These are phyloP conservation scores for Mycena haematopus DNA, from an alignment of 768 basidiomycete genomes.

Conservation along the genomic window DNA sequence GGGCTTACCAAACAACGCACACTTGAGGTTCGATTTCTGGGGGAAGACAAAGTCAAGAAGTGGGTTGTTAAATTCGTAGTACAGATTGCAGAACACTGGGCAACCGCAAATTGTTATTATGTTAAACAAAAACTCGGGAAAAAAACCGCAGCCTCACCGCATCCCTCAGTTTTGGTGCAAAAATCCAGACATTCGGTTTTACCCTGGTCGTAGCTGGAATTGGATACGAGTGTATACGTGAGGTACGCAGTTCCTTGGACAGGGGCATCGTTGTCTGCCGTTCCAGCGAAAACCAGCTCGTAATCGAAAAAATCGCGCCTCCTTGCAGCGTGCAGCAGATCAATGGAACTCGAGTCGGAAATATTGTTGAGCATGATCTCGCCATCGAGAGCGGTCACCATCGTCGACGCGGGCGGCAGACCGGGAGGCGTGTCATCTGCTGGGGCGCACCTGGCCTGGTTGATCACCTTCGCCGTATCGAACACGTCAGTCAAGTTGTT, in stretches of 20 bases:
- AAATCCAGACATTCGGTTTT: constrained; percentile 25
- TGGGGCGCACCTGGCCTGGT: constrained; percentile 28
- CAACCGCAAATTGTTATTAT: neutral
- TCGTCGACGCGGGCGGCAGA: constrained; percentile 22
- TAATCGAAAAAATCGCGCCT: constrained; percentile 24
- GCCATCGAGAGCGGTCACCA: constrained; percentile 32
- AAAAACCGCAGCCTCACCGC: constrained; percentile 24
- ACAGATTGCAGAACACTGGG: constrained; percentile 31
- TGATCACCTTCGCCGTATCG: constrained; percentile 24
- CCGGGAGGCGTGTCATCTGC: constrained; percentile 26
- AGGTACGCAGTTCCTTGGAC: constrained; percentile 31
- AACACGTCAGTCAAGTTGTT: constrained; percentile 24
- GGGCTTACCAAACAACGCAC: constrained; percentile 26
- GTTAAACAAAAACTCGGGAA: neutral
- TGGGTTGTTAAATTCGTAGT: constrained; percentile 31
- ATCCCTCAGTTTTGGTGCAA: constrained; percentile 28
- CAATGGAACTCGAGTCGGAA: constrained; percentile 8
- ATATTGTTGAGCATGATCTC: constrained; percentile 14
- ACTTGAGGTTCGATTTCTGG: constrained; percentile 32
- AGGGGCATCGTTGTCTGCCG: constrained; percentile 23
- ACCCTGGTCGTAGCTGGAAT: constrained; percentile 26
- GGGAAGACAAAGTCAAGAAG: constrained; percentile 30
- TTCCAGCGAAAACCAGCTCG: constrained; percentile 29
- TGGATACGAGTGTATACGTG: constrained; percentile 30
- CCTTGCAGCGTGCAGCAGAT: neutral